Percentiles rank a stretch among this genome's conserved stretches.
These are phyloP conservation scores for Cystodermella granulosa DNA, from an alignment of 1,284 basidiomycete genomes.

Conservation along the genomic window DNA sequence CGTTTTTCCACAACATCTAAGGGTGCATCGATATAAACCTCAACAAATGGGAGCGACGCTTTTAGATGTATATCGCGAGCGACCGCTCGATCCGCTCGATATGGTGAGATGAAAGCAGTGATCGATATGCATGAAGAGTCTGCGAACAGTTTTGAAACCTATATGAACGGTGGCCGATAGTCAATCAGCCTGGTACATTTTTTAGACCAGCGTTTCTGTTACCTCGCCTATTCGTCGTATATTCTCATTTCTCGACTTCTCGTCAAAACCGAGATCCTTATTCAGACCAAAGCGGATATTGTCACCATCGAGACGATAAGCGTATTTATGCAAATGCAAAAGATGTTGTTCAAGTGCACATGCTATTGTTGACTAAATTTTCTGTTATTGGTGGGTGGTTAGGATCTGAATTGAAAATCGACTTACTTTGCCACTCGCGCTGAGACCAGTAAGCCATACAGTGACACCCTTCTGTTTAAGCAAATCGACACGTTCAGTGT, in stretches of 20 bases:
- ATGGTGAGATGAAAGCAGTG: constrained; percentile 99
- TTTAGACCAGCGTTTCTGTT: no score
- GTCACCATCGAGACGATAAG: constrained; percentile 94
- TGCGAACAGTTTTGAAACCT: constrained; percentile 94
- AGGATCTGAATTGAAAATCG: neutral
- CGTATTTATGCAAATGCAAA: constrained; percentile 78
- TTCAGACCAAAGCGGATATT: constrained; percentile 96
- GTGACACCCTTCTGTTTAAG: constrained; percentile 82
- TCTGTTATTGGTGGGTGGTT: constrained; percentile 1
- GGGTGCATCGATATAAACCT: constrained; percentile 93
- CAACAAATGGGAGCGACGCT: constrained; percentile 77
- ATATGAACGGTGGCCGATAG: no score
- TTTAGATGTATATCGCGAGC: constrained; percentile 82
- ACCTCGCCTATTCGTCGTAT: constrained; percentile 97
- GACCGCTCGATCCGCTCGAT: constrained; percentile 78
- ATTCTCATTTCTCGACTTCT: constrained; percentile 93
- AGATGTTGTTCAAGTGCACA: constrained; percentile 96
- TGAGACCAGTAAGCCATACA: constrained; percentile 93
- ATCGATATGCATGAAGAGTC: constrained; percentile 82
- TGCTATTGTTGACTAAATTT: constrained; percentile 84
- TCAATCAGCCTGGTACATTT: no score
- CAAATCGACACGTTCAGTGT: constrained; percentile 61
- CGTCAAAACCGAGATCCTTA: constrained; percentile 97
- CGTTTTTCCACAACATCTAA: constrained; percentile 83
- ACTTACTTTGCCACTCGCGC: constrained; percentile 80